These are phyloP conservation scores for Scedosporium dehoogii DNA, from an alignment of 2,329 filamentous ascomycete species.

Conservation along the genomic window DNA sequence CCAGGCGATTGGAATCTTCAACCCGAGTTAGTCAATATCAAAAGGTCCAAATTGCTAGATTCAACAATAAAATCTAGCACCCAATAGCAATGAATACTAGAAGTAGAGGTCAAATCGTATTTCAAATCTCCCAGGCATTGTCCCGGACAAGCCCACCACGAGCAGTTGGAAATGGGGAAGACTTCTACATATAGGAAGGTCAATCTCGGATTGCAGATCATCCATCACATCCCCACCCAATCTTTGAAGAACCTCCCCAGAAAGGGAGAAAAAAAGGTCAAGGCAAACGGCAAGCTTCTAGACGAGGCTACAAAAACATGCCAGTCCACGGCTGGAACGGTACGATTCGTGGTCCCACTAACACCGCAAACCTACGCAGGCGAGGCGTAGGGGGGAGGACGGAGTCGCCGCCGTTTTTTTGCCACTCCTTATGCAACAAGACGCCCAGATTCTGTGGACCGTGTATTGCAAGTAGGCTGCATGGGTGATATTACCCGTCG, in stretches of 20 bases:
- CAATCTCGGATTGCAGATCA: slow-evolving; percentile 4
- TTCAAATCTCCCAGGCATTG: neutral
- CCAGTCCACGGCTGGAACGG: neutral
- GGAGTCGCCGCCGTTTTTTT: neutral
- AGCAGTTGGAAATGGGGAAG: neutral
- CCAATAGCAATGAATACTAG: neutral
- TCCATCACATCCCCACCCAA: slow-evolving; percentile 5
- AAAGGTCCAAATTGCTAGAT: neutral
- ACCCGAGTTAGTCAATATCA: neutral
- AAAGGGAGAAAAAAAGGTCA: neutral
- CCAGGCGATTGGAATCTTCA: no score
- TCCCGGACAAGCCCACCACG: neutral
- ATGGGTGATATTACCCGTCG: neutral
- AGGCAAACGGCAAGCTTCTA: neutral
- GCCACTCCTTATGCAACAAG: neutral
- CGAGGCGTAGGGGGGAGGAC: neutral
- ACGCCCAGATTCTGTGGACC: neutral
- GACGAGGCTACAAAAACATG: neutral
- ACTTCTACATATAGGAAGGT: neutral
- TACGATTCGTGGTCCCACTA: neutral
- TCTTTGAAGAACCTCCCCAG: neutral
- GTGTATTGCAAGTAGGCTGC: neutral
- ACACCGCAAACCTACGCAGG: neutral
- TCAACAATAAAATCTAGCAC: neutral
- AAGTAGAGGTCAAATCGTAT: neutral